Percentiles rank a stretch among this genome's conserved stretches.
These are phyloP conservation scores for Colletotrichum paranaense DNA, from an alignment of 2,329 filamentous ascomycete genomes.

Conservation along the genomic window DNA sequence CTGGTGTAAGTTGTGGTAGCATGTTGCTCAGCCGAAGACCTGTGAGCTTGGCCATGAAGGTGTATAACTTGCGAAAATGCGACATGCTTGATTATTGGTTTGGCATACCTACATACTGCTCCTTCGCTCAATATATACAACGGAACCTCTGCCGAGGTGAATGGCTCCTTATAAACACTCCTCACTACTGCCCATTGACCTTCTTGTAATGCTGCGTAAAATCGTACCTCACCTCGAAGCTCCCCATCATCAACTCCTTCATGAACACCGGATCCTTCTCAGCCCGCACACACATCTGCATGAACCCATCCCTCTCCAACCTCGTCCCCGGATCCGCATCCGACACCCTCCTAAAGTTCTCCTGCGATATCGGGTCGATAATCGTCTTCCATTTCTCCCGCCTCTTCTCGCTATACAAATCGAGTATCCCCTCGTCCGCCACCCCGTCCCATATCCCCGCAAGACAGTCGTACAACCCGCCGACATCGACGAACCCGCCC, in stretches of 20 bases:
- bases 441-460: slow-evolving; percentile 55
- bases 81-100: fast-evolving
- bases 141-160: neutral
- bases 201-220: slow-evolving; percentile 56
- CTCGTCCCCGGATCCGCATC: slow-evolving; percentile 53
- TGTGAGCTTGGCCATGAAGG: neutral
- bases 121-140: neutral
- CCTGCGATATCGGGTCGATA: slow-evolving; percentile 55
- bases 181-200: neutral
- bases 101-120: neutral
- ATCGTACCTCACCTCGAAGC: slow-evolving; percentile 54
- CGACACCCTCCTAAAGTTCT: slow-evolving; percentile 56
- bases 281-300: slow-evolving; percentile 50
- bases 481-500: slow-evolving; percentile 73
- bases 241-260: slow-evolving; percentile 48
- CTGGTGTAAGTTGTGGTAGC: neutral
- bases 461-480: slow-evolving; percentile 70
- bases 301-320: slow-evolving; percentile 42
- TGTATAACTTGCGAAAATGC: neutral
- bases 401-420: slow-evolving; percentile 57
- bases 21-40: neutral
- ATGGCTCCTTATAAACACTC: neutral
- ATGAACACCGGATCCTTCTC: slow-evolving; percentile 47
- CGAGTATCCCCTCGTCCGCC: slow-evolving; percentile 56
- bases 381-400: slow-evolving; percentile 57